Evolutionary conservation across 768 basidiomycete genomes (phyloP), one percentile per base, ranked within the genome.

Genomic region (Lactarius deliciosus): DNA sequence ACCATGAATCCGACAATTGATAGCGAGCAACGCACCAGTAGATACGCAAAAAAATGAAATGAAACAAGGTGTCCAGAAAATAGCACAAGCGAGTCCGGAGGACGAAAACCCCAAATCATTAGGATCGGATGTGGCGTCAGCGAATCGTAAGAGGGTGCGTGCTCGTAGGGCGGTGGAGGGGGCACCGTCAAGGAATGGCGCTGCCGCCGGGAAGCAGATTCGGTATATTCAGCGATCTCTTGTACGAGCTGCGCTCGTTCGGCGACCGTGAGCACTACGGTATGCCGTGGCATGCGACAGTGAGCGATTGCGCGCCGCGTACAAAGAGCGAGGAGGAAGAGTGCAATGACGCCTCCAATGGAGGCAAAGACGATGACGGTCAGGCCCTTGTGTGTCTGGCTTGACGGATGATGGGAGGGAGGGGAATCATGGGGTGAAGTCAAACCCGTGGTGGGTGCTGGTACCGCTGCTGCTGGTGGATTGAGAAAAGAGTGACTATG

Each of bases 81-180:
- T 25, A 1, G 57, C 18, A 53, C 38, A 43, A 63, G 36, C 34
- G 30, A 30, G 62, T 60, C 58, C 28, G 34, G 16, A n/a, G 82
- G 11, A 16, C 60, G 34, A 41, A 43, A 18, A 15, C 16, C n/a
- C 15, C 34, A 38, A 11, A 6, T 55, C 30, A 57, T 20, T 9
- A 60, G 1, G 25, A 5, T 30, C n/a, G 6, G 7, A 28, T 56
- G 57, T 43, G 45, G 25, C 59, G 57, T 18, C 28, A 71, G 71
- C 57, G 71, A 71, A 5, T 76, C 74, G 70, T 86, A 86, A 4
- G 82, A 79, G 15, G 85, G 84, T 22, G 79, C 79, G n/a, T 79
- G 79, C 57, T 81, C 72, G 72, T 86, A 86, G 1, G 83, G 82
- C 53, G 85, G 85, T 2, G 82, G 81, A 22, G 84, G 83, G 18